A percentile compares a stretch with the other conserved stretches of the same genome.
These are phyloP conservation scores for Geotrichum candidum DNA, from an alignment of 1,139 yeast species.

Conservation along the genomic window DNA sequence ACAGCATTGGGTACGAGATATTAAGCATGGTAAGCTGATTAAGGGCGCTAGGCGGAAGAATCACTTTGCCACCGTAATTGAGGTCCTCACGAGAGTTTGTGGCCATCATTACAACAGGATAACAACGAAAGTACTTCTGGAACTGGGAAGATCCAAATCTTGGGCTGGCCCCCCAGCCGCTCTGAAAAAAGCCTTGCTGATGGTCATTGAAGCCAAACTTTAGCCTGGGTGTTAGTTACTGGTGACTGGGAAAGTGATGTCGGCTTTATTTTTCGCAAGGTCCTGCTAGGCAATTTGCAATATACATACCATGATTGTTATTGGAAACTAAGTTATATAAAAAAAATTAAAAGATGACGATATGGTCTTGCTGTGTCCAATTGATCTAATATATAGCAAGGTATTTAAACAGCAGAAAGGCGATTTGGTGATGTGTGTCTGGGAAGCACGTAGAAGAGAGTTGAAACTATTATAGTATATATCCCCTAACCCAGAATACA, in stretches of 20 bases:
- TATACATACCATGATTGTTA: neutral
- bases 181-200: constrained; percentile 3
- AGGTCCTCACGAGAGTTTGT: constrained; percentile 72
- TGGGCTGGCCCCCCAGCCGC: constrained; percentile 4
- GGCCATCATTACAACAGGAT: constrained; percentile 89
- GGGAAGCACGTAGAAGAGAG: neutral
- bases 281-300: neutral
- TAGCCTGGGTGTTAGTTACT: neutral
- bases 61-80: constrained; percentile 94
- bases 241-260: neutral
- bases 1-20: constrained; percentile 93
- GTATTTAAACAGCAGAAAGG: neutral
- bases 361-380: neutral
- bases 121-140: constrained; percentile 86
- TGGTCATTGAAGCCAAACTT: constrained; percentile 9
- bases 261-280: neutral
- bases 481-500: neutral
- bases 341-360: neutral
- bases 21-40: constrained; percentile 81
- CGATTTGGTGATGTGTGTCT: neutral
- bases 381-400: neutral
- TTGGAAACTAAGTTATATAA: neutral
- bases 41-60: constrained; percentile 88
- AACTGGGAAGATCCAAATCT: constrained; percentile 31
- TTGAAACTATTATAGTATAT: neutral